Evolutionary conservation across 495 filamentous ascomycete species (phyloP), one percentile per base, ranked within the genome.

Genomic region (Neurospora terricola): DNA sequence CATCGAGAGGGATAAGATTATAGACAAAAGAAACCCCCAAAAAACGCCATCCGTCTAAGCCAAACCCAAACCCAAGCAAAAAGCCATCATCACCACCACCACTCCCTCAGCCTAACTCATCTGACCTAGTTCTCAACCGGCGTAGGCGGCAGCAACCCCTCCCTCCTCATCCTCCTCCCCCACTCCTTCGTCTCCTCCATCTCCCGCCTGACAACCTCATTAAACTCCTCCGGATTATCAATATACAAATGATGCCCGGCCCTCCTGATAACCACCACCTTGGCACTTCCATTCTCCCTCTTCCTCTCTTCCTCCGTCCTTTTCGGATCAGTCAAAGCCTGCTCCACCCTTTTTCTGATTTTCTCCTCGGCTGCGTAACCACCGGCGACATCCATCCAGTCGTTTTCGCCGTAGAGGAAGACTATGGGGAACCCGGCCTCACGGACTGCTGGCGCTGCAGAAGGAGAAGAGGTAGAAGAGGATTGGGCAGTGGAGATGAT

Each of bases 371-470:
- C 90, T 0, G 92, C 93, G 73, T 88, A 90, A 2, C 96, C 96
- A 18, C 95, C 96, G 0, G 88, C 88, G 14, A 95, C 89, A 76
- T 98, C 96, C 96, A 99, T 98, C 96, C 96, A 99, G 84, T 99
- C 96, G 77, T 94, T 89, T 77, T 97, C 94, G 72, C 96, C 96
- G 77, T 99, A 99, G 91, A 98, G 92, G 77, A 98, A 88, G 12
- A 98, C 88, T 38, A 97, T 85, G 0, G 96, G 96, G 70, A 94
- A 84, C 5, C 94, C 95, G 4, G 87, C 91, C 77, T 97, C 93
- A 9, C 78, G 80, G 8, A 42, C 39, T 40, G 39, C 39, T 42
- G 39, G 39, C 14, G 39, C 39, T 42, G 14, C 14, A 16, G 12
- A 14, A 45, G 42, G 18, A 4, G 18, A n/a, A 21, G 43, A 45